Conservation (phyloP, 805 yeast species). For the Candida saitoana region DNA sequence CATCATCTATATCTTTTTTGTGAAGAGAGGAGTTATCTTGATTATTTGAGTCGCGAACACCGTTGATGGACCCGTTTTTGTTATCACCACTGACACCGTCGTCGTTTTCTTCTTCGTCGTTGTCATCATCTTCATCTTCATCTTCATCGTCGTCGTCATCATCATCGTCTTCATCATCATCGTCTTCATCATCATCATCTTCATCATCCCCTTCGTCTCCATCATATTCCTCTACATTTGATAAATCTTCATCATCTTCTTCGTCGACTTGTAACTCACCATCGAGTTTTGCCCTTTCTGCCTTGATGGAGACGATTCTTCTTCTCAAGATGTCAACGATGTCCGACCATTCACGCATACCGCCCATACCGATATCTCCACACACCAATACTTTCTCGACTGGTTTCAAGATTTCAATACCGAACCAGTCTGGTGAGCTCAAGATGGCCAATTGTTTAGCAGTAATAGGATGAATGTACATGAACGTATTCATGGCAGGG, state of each 20-base stretch:
- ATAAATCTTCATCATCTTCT: conserved; percentile 36
- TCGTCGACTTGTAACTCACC: conserved; percentile 30
- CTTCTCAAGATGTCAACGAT: conserved; percentile 40
- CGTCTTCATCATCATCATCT: conserved; percentile 36
- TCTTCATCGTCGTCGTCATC: conserved; percentile 14
- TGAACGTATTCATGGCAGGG: conserved; percentile 47
- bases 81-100: conserved; percentile 5
- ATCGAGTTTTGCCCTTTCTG: conserved; percentile 21
- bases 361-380: conserved; percentile 50
- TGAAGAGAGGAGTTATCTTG: not conserved
- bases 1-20: conserved; percentile 4
- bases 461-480: conserved; percentile 46
- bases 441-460: conserved; percentile 34
- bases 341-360: conserved; percentile 47
- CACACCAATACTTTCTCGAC: conserved; percentile 45
- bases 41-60: not conserved
- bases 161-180: conserved; percentile 22
- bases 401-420: conserved; percentile 42
- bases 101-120: conserved; percentile 1
- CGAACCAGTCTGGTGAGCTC: conserved; percentile 34
- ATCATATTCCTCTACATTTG: conserved; percentile 34
- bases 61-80: no score
- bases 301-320: conserved; percentile 25
- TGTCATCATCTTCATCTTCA: conserved; percentile 8
- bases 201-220: conserved; percentile 28